phyloP scores from a whole-genome alignment of 2,329 filamentous ascomycete species.

The Paecilomyces sp. region DNA sequence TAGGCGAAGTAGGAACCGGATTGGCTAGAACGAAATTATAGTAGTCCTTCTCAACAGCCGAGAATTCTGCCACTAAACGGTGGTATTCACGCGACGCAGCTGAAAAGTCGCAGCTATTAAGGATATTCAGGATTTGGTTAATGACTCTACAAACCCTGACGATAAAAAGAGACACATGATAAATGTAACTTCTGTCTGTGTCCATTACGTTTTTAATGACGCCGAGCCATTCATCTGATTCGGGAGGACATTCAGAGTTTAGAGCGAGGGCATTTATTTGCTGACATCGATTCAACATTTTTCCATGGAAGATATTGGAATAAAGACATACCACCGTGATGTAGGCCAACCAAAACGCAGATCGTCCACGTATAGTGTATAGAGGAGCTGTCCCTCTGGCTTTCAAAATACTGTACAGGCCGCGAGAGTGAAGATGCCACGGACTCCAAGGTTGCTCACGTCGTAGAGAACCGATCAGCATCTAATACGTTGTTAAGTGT shows the following conservation, averaged over 20 bases:
- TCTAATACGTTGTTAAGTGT: neutral
- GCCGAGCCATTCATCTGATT: neutral
- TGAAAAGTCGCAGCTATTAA: neutral
- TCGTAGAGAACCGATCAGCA: neutral
- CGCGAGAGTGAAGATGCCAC: neutral
- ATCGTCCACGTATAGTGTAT: neutral
- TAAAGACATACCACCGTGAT: neutral
- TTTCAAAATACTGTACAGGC: neutral
- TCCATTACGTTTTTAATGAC: neutral
- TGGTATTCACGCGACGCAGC: neutral
- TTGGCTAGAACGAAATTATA: neutral
- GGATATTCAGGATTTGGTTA: neutral
- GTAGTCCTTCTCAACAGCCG: neutral
- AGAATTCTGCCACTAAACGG: neutral
- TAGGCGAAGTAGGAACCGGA: neutral
- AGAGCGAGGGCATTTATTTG: neutral
- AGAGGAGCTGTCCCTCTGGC: neutral
- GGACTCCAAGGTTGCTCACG: neutral
- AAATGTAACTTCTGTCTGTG: neutral
- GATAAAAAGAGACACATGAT: neutral
- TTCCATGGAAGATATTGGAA: neutral
- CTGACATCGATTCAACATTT: neutral
- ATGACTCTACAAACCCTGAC: neutral
- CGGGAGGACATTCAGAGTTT: neutral
- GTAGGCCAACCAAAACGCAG: neutral